Base-by-base conservation (phyloP, 2,329 filamentous ascomycete species). In the Periconia sp. region DNA sequence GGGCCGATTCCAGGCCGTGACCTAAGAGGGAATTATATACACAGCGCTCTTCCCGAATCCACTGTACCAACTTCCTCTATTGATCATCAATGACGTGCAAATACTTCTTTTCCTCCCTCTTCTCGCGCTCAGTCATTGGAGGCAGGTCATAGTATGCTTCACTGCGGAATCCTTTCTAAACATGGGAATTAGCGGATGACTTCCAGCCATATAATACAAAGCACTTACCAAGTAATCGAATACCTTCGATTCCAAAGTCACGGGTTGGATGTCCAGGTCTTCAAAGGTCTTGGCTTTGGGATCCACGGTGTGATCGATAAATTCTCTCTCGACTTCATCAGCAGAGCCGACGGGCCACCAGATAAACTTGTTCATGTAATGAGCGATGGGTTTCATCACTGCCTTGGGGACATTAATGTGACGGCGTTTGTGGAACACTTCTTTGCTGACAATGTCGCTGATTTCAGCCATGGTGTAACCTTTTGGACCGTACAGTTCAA, bases 71-170 rank as follows among this genome's bases (percentile, higher is more conserved):
- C 46, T 48, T 35, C 46, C 43, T 45, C 63, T 72, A 74, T 59
- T 74, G 72, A 58, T 74, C 69, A 41, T 74, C 72, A 47, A 74
- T 62, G 55, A 99, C 92, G 75, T 99, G 94, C 74, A 97, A 80
- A 75, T 96, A 99, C 82, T 97, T 94, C 84, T 88, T 94, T 78
- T 97, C 92, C 76, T 97, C 92, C 67, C 85, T 83, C 83, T 87
- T 94, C 82, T 99, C 94, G 76, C 89, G 90, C 79, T 97, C 93
- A 33, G 93, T 97, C 69, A 93, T 88, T 46, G 94, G 93, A 47
- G 94, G 94, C 62, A 97, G 82, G 73, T 99, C 93, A 76, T 95
- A 96, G 84, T 88, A 94, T 68, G 87, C 85, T 53, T 89, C 85
- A 77, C 90, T 93, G 72, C 94, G 89, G 82, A 91, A 97, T 74